Percentiles rank a stretch among this genome's conserved stretches.
phyloP scores from a whole-genome alignment of 768 basidiomycete species.

The Lentinula boryana region DNA sequence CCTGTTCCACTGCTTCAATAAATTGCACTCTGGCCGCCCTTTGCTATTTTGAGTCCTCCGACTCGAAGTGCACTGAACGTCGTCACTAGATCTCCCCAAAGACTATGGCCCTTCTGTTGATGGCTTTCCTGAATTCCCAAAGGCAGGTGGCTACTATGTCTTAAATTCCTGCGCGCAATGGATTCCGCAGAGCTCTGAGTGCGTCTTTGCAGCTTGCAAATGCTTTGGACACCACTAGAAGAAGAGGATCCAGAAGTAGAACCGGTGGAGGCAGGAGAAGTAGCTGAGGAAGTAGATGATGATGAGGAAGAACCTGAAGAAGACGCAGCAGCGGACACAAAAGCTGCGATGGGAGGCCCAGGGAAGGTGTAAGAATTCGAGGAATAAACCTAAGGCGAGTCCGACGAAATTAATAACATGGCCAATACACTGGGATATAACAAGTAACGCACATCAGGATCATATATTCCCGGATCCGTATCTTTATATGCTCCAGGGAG shows the following conservation, averaged over 20 bases:
- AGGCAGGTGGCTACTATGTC: background rate
- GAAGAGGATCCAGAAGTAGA: background rate
- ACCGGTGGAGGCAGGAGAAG: constrained; percentile 1
- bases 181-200: background rate
- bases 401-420: constrained; percentile 8
- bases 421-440: background rate
- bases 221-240: background rate
- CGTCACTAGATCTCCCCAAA: background rate
- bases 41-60: background rate
- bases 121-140: background rate
- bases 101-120: background rate
- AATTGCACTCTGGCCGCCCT: background rate
- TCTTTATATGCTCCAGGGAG: constrained; percentile 73
- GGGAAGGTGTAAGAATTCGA: constrained; percentile 37
- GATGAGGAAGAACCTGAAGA: background rate
- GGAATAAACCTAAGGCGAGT: constrained; percentile 21
- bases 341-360: constrained; percentile 42
- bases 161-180: background rate
- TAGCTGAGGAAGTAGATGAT: constrained; percentile 8
- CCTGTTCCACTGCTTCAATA: background rate
- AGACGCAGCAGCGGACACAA: constrained; percentile 20
- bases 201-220: constrained; percentile 1
- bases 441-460: constrained; percentile 30
- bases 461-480: constrained; percentile 65
- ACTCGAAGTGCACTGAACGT: background rate